phyloP scores from a whole-genome alignment of 345 rosid species.

The Brassica juncea region DNA sequence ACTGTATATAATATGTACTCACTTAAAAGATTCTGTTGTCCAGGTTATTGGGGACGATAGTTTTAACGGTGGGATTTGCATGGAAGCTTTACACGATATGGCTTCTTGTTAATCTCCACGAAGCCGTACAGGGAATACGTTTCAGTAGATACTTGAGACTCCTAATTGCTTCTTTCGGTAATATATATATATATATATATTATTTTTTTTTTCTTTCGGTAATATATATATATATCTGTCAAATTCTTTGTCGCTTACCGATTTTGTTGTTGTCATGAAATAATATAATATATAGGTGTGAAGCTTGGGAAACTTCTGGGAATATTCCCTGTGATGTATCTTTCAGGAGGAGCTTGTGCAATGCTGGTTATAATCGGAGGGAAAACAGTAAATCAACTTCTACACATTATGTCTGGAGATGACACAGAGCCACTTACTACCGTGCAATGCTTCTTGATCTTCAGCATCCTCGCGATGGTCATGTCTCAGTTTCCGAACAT shows the following conservation, averaged over 20 bases:
- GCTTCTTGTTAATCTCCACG: conserved; percentile 81
- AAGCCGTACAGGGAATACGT: conserved; percentile 56
- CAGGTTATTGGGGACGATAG: conserved; percentile 49
- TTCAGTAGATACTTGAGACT: conserved; percentile 74
- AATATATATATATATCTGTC: not conserved
- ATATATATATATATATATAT: not conserved
- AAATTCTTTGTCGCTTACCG: not conserved
- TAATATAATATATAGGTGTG: conserved; percentile 43
- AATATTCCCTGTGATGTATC: conserved; percentile 57
- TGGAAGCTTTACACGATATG: conserved; percentile 83
- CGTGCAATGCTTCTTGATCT: conserved; percentile 57
- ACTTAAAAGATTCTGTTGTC: too few relatives aligned
- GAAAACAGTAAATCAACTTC: conserved; percentile 37
- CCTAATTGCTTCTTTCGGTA: conserved; percentile 62
- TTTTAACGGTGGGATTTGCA: conserved; percentile 52
- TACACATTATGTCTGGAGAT: conserved; percentile 19
- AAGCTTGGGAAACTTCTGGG: conserved; percentile 52
- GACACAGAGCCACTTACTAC: conserved; percentile 44
- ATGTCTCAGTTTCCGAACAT: conserved; percentile 68
- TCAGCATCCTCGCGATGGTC: conserved; percentile 46
- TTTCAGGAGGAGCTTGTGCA: conserved; percentile 64
- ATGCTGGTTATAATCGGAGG: conserved; percentile 60
- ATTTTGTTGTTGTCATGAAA: not conserved
- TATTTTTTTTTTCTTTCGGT: conserved; percentile 54
- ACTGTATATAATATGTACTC: too few relatives aligned